Evolutionary conservation across 176 grass and related monocot genomes (phyloP), one percentile per base, ranked within the genome.

Genomic region (Zea luxurians): DNA sequence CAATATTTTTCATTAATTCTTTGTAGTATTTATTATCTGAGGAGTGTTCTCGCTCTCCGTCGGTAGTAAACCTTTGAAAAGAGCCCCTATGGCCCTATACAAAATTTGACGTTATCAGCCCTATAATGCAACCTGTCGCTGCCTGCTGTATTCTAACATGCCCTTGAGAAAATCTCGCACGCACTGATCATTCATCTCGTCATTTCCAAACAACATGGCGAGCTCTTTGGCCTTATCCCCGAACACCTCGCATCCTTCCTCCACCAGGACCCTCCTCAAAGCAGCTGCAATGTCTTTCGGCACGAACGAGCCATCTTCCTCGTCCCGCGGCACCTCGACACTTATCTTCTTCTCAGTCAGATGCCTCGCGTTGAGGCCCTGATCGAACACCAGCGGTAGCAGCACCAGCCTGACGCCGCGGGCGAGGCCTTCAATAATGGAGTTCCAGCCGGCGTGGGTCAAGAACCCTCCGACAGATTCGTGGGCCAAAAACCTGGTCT

Each of bases 391-490:
- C n/a, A 88, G 78, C 11, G 67, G 81, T 6, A 88, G 57, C 75
- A 88, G 57, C 63, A 74, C 75, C 60, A 84, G 57, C 27, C 52
- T 73, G 61, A 80, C 86, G 7, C 66, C 48, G 8, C 8, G 42
- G 11, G 64, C 63, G 21, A 74, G 48, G 70, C 76, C 68, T 58
- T 83, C 86, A 0, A 42, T 50, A 3, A 73, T 48, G 11, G 82
- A 88, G 40, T 73, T 83, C 86, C 86, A 88, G 8, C 86, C 82
- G 53, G n/a, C 68, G 48, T 84, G 86, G 6, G 75, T 84, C 57
- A 84, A 15, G 73, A 88, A 88, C 69, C 37, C 82, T 21, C 81
- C 68, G 0, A 79, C 7, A 0, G 80, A 79, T 62, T 17, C 37
- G 13, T 84, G 86, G 3, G 75, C 66, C 48, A 80, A 34, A 1